Percentiles rank a stretch among this genome's conserved stretches.
Conservation (phyloP, 2,329 filamentous ascomycete species). For the Penicillium glabrum region DNA sequence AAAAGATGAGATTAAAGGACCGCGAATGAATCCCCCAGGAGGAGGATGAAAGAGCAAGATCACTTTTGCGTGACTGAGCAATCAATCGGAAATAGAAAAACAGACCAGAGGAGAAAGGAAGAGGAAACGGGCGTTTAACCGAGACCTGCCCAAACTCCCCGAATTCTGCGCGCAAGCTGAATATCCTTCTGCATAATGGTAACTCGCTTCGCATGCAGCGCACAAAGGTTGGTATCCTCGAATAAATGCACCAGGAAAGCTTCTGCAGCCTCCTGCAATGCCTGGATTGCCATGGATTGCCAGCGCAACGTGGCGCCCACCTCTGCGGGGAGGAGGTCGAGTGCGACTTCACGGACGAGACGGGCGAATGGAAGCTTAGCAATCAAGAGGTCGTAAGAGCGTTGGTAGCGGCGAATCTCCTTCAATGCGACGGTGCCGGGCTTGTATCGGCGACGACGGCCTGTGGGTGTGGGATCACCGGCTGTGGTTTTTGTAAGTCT, state of each 20-base stretch:
- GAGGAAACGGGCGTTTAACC: constrained; percentile 42
- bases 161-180: constrained; percentile 79
- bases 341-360: constrained; percentile 53
- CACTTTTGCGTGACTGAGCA: neutral
- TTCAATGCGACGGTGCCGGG: constrained; percentile 83
- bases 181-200: constrained; percentile 99
- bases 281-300: constrained; percentile 93
- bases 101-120: neutral
- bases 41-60: neutral
- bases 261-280: constrained; percentile 93
- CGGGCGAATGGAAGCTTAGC: constrained; percentile 54
- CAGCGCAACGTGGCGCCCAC: constrained; percentile 74
- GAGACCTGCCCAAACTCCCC: constrained; percentile 73
- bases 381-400: constrained; percentile 82
- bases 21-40: neutral
- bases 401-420: constrained; percentile 90
- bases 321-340: constrained; percentile 59
- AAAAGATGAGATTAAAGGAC: neutral
- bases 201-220: constrained; percentile 93
- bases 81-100: neutral
- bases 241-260: constrained; percentile 96
- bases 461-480: constrained; percentile 69
- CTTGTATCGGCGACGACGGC: constrained; percentile 63
- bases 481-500: constrained; percentile 47
- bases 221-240: constrained; percentile 92